Conservation (phyloP, 2,329 filamentous ascomycete species). For the Pezicula radicicola region DNA sequence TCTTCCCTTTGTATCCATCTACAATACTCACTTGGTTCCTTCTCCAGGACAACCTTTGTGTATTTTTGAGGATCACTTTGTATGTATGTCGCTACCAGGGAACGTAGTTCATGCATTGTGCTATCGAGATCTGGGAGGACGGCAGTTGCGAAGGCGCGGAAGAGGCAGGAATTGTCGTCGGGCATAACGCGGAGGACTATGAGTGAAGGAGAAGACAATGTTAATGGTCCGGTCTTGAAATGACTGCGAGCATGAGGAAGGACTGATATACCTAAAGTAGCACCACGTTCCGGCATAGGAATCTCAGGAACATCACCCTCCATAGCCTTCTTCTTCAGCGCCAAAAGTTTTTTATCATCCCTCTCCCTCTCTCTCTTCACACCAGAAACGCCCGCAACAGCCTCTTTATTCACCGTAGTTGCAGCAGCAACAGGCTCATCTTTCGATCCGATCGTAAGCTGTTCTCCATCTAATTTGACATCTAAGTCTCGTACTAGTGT, state of each 20-base stretch:
- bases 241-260: conserved; percentile 21
- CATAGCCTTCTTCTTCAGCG: conserved; percentile 25
- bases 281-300: conserved; percentile 45
- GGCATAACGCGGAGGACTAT: conserved; percentile 88
- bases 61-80: conserved; percentile 70
- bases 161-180: conserved; percentile 93
- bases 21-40: conserved; percentile 71
- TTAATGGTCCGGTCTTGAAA: conserved; percentile 29
- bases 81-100: conserved; percentile 76
- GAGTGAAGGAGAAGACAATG: neutral
- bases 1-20: conserved; percentile 75
- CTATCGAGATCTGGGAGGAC: conserved; percentile 62
- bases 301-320: conserved; percentile 30
- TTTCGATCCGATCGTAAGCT: conserved; percentile 53
- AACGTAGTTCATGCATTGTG: conserved; percentile 69
- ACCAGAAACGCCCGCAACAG: neutral
- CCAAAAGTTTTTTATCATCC: conserved; percentile 13
- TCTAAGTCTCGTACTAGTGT: conserved; percentile 47
- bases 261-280: conserved; percentile 43
- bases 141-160: conserved; percentile 80
- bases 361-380: neutral
- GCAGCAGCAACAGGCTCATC: conserved; percentile 8
- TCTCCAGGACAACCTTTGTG: conserved; percentile 71
- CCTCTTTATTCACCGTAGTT: conserved; percentile 3
- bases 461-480: conserved; percentile 63